These are phyloP conservation scores for Globisporangium cystogenes DNA, from an alignment of 352 stramenopile species.

Conservation along the genomic window DNA sequence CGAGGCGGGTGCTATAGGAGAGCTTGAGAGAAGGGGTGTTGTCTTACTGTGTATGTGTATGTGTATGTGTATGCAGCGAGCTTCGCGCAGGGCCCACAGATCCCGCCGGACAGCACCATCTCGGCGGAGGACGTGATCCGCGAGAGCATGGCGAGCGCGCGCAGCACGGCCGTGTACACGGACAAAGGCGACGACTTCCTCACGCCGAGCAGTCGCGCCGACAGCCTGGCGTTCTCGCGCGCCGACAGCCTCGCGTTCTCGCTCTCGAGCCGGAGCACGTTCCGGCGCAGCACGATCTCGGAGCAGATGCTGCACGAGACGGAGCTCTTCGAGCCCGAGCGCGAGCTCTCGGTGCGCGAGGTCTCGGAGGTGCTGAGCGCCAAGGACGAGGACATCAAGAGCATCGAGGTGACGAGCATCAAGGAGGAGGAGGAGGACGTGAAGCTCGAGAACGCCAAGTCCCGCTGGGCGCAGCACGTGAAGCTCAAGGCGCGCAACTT, in stretches of 20 bases:
- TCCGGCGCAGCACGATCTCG: conserved; percentile 71
- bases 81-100: conserved; percentile 54
- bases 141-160: conserved; percentile 75
- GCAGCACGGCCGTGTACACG: conserved; percentile 64
- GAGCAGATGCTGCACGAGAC: conserved; percentile 84
- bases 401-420: conserved; percentile 77
- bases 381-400: conserved; percentile 53
- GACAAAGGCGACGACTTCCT: conserved; percentile 63
- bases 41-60: conserved; percentile 2
- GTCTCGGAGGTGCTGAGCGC: conserved; percentile 71
- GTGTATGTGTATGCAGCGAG: conserved; percentile 20
- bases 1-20: too few relatives aligned
- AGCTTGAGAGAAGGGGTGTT: not conserved
- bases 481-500: conserved; percentile 82
- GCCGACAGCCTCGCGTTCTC: conserved; percentile 49
- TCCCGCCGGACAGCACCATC: conserved; percentile 78
- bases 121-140: conserved; percentile 85
- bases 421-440: conserved; percentile 81
- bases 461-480: conserved; percentile 80
- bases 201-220: conserved; percentile 12
- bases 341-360: conserved; percentile 64
- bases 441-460: conserved; percentile 81
- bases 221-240: conserved; percentile 45
- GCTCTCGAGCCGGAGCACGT: conserved; percentile 76
- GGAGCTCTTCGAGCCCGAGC: conserved; percentile 77